Percentiles rank a stretch among this genome's conserved stretches.
phyloP scores from a whole-genome alignment of 163 green algal genomes.

The Chlamydomonas reinhardtii region DNA sequence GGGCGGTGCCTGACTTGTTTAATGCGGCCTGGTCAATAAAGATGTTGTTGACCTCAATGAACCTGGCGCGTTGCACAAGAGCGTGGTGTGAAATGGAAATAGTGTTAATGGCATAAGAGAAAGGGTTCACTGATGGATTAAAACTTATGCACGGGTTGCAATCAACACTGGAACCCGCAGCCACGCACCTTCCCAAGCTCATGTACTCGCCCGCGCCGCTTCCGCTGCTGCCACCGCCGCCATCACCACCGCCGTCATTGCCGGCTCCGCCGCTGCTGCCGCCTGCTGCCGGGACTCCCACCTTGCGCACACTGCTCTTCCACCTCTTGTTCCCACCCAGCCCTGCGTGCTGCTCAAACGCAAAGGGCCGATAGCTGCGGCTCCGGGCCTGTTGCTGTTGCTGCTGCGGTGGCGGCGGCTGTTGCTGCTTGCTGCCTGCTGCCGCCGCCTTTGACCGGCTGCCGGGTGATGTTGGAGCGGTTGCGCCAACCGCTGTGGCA shows the following conservation, averaged over 20 bases:
- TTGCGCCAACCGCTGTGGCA: too few species aligned
- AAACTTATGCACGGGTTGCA: too few species aligned
- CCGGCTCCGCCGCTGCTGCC: not conserved
- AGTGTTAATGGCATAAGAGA: too few species aligned
- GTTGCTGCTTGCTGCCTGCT: too few species aligned
- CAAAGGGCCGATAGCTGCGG: slow-evolving; percentile 13
- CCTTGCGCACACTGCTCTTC: slow-evolving; percentile 20
- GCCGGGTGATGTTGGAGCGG: too few species aligned
- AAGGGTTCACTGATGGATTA: too few species aligned
- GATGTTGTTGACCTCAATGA: slow-evolving; percentile 19
- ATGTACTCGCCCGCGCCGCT: not conserved
- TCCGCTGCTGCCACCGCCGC: not conserved
- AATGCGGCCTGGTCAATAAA: not conserved
- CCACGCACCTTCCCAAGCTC: not conserved
- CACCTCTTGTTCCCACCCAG: slow-evolving; percentile 7
- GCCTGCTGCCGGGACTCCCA: not conserved
- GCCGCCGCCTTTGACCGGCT: too few species aligned
- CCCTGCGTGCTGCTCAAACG: slow-evolving; percentile 31
- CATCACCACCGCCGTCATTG: not conserved
- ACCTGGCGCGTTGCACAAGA: not conserved
- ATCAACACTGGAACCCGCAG: slow-evolving; percentile 13
- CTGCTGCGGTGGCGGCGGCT: too few species aligned
- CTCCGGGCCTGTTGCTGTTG: not conserved
- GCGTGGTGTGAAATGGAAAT: too few species aligned
- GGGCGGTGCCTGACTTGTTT: not conserved